phyloP scores from a whole-genome alignment of 1,284 basidiomycete species.

The Testicularia cyperi region DNA sequence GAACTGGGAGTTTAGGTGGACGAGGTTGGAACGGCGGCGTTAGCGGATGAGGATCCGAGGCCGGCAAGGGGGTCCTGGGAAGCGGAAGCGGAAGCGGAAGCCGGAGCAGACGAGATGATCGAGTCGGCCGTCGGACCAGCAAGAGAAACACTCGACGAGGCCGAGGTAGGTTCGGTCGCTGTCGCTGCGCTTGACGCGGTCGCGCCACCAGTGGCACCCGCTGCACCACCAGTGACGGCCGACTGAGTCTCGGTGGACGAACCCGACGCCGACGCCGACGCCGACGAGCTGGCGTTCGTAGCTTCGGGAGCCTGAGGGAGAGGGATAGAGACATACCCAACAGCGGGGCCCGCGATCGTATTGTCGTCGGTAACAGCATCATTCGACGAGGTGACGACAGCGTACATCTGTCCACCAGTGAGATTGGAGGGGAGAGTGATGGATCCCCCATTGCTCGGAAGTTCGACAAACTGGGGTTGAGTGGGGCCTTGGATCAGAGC shows the following conservation, averaged over 20 bases:
- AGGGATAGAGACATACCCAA: slow-evolving; percentile 28
- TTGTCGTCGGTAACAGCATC: slow-evolving; percentile 28
- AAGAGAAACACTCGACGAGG: slow-evolving; percentile 7
- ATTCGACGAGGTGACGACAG: slow-evolving; percentile 29
- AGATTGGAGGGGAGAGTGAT: slow-evolving; percentile 31
- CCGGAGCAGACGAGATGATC: slow-evolving; percentile 4
- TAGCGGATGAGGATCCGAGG: slow-evolving; percentile 3
- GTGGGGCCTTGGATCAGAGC: slow-evolving; percentile 31
- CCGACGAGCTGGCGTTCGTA: slow-evolving; percentile 3
- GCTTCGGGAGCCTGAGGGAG: slow-evolving; percentile 31
- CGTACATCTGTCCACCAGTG: slow-evolving; percentile 41
- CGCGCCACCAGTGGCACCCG: slow-evolving; percentile 1
- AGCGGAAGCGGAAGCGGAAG: neutral
- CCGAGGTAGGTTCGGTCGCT: slow-evolving; percentile 1
- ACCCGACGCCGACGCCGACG: neutral
- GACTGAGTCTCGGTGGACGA: neutral
- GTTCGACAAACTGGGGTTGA: slow-evolving; percentile 13
- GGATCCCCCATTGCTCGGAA: slow-evolving; percentile 4
- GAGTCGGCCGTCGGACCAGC: too few relatives aligned
- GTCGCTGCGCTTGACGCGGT: slow-evolving; percentile 1
- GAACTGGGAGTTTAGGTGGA: slow-evolving; percentile 1
- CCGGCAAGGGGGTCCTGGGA: slow-evolving; percentile 2
- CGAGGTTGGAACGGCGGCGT: slow-evolving; percentile 4
- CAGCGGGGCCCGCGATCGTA: slow-evolving; percentile 34
- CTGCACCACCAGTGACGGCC: neutral